Evolutionary conservation across 225 moss, liverwort and hornwort species (phyloP).

Genomic region (Physcomitrium patens): DNA sequence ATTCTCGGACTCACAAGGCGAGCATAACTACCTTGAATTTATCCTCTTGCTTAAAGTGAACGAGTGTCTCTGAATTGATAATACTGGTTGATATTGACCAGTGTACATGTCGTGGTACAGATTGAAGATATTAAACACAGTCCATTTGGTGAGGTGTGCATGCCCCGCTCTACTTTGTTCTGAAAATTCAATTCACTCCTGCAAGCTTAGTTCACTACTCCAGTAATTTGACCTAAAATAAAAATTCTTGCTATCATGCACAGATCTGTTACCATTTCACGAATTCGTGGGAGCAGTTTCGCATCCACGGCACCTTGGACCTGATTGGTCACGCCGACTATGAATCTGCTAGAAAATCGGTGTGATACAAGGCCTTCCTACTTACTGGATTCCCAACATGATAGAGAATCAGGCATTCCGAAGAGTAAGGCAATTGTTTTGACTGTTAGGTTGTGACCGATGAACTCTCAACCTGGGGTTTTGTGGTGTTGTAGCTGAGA

Average conservation of each 20-base stretch:
- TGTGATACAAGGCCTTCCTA: conserved; percentile 22
- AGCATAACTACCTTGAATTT: conserved; percentile 13
- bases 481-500: conserved; percentile 55
- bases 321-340: conserved; percentile 62
- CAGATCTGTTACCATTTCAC: conserved; percentile 94
- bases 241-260: conserved; percentile 21
- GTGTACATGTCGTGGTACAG: conserved; percentile 43
- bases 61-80: neutral
- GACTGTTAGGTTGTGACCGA: neutral
- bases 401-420: neutral
- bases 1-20: conserved; percentile 86
- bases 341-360: conserved; percentile 59
- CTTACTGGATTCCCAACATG: neutral
- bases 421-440: neutral
- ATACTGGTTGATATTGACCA: neutral
- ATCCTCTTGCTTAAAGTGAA: neutral
- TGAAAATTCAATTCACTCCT: neutral
- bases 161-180: neutral
- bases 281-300: conserved; percentile 95
- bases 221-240: neutral
- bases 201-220: neutral
- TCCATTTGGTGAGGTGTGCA: conserved; percentile 84
- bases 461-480: neutral
- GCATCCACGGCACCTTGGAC: conserved; percentile 75
- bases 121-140: conserved; percentile 80